Conservation (phyloP, 352 stramenopile genomes). For the Aphanomyces stellatus region DNA sequence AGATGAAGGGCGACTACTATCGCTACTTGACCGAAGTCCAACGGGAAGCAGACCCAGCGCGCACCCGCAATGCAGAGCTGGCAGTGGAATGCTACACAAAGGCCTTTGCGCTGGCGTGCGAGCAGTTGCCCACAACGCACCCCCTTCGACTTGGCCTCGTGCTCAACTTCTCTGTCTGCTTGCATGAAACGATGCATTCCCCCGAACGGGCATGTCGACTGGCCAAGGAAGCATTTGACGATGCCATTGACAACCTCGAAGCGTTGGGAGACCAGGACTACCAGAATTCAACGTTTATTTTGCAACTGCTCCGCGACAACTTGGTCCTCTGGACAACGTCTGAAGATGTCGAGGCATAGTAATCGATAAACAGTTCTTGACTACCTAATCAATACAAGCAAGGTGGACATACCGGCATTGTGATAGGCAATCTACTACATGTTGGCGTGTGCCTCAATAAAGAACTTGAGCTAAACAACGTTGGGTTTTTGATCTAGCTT, state of each 20-base stretch:
- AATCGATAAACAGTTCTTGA: too few species aligned
- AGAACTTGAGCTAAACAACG: too few species aligned
- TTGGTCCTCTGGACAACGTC: constrained; percentile 26
- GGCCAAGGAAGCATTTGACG: constrained; percentile 28
- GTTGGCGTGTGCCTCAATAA: too few species aligned
- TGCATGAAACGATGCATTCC: constrained; percentile 25
- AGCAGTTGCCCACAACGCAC: constrained; percentile 23
- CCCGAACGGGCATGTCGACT: constrained; percentile 21
- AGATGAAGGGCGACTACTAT: constrained; percentile 23
- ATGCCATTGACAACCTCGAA: constrained; percentile 27
- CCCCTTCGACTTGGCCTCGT: constrained; percentile 25
- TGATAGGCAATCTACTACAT: too few species aligned
- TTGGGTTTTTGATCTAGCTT: too few species aligned
- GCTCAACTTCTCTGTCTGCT: constrained; percentile 30
- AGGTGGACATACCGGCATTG: too few species aligned
- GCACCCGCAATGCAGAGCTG: neutral
- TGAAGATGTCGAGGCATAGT: too few species aligned
- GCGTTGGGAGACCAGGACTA: constrained; percentile 25
- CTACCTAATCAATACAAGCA: too few species aligned
- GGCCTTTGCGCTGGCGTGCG: constrained; percentile 17
- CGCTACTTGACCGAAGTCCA: constrained; percentile 21
- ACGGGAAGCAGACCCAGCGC: neutral
- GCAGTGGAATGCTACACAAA: constrained; percentile 22
- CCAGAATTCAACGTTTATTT: constrained; percentile 25
- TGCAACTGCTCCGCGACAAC: constrained; percentile 32